phyloP scores from a whole-genome alignment of 2,329 filamentous ascomycete species.

The Ceratocystiopsis sp. region DNA sequence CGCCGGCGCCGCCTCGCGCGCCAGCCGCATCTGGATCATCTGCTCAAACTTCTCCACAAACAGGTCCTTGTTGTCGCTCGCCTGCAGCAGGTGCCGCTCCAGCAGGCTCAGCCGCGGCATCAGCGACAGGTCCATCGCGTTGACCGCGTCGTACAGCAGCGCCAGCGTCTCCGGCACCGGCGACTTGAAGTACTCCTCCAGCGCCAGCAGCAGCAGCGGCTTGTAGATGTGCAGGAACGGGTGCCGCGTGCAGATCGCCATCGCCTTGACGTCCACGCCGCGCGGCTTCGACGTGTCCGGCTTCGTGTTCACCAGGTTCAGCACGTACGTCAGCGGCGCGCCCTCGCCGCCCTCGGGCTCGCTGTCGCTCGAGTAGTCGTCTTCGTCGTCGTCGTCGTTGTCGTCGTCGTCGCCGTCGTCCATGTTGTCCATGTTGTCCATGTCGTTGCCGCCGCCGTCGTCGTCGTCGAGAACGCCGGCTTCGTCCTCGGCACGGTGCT shows the following conservation, averaged over 20 bases:
- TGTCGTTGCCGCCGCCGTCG: constrained; percentile 29
- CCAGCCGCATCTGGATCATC: constrained; percentile 72
- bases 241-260: constrained; percentile 96
- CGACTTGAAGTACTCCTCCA: constrained; percentile 94
- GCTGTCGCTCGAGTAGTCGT: constrained; percentile 36
- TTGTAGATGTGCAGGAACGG: constrained; percentile 99
- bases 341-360: constrained; percentile 62
- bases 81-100: constrained; percentile 72
- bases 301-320: constrained; percentile 96
- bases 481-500: constrained; percentile 19
- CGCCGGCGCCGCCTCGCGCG: constrained; percentile 32
- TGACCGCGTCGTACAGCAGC: constrained; percentile 80
- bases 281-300: constrained; percentile 85
- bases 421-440: constrained; percentile 18
- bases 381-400: constrained; percentile 24
- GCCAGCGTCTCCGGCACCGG: constrained; percentile 78
- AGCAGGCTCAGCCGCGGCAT: constrained; percentile 74
- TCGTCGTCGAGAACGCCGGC: constrained; percentile 26
- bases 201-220: constrained; percentile 74
- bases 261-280: constrained; percentile 90
- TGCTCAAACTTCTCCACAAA: constrained; percentile 96
- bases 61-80: constrained; percentile 85
- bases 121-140: constrained; percentile 88
- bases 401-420: constrained; percentile 22
- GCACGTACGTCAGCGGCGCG: constrained; percentile 84